Conservation (phyloP, 164 flowering plant genomes). For the Kalanchoe fedtschenkoi region DNA sequence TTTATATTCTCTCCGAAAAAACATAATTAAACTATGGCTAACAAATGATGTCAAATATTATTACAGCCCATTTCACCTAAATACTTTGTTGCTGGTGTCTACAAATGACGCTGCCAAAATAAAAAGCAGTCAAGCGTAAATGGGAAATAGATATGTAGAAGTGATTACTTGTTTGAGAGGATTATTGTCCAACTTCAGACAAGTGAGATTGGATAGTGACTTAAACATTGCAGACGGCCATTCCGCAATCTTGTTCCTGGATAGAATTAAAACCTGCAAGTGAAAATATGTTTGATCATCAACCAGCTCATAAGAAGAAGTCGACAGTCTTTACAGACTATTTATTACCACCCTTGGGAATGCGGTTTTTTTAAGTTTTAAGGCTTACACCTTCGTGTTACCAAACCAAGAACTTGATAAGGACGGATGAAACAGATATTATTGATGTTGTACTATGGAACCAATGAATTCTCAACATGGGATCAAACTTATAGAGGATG, state of each 20-base stretch:
- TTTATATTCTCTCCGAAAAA: too few relatives aligned
- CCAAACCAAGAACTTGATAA: not conserved
- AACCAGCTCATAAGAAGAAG: not conserved
- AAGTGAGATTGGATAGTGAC: conserved; percentile 52
- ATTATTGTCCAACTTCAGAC: conserved; percentile 82
- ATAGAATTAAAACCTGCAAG: conserved; percentile 67
- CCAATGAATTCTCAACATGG: too few relatives aligned
- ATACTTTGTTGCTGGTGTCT: not conserved
- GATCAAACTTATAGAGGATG: not conserved
- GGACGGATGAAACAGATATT: not conserved
- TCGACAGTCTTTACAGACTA: not conserved
- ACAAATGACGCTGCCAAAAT: not conserved
- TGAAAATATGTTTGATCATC: not conserved
- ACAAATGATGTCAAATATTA: not conserved
- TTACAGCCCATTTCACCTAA: not conserved
- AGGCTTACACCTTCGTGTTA: not conserved
- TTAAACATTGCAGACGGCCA: conserved; percentile 74
- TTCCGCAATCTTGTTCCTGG: conserved; percentile 68
- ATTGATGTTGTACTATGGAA: not conserved
- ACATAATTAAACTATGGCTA: too few relatives aligned
- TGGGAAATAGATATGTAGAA: not conserved
- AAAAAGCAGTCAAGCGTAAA: too few relatives aligned
- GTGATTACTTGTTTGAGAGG: conserved; percentile 51
- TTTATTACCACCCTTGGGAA: not conserved
- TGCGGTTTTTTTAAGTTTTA: not conserved